A percentile compares a stretch with the other conserved stretches of the same genome.
phyloP scores from a whole-genome alignment of 2,329 filamentous ascomycete genomes.

The Fusarium sp. region DNA sequence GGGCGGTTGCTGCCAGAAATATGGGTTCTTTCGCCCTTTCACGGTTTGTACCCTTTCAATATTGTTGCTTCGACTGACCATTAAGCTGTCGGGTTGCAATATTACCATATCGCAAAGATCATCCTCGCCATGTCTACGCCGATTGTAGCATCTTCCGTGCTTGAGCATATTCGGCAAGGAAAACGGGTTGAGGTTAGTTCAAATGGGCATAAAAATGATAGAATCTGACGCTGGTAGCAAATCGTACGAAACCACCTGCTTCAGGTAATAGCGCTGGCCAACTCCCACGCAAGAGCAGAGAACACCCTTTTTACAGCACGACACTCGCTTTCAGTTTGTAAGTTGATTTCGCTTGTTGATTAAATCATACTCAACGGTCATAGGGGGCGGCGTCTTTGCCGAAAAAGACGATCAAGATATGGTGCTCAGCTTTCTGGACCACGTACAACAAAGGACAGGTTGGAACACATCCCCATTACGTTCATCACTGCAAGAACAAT shows the following conservation, averaged over 20 bases:
- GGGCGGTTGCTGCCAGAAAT: not conserved
- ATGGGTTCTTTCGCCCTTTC: not conserved
- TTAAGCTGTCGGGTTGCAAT: not conserved
- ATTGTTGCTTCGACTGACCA: not conserved
- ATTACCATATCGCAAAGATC: not conserved
- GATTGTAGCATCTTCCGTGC: not conserved
- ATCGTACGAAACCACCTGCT: not conserved
- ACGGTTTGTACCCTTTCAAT: not conserved
- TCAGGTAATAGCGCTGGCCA: not conserved
- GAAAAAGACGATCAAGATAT: conserved; percentile 27
- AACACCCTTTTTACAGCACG: not conserved
- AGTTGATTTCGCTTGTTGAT: not conserved
- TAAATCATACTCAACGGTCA: not conserved
- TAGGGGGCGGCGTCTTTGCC: conserved; percentile 31
- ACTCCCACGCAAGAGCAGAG: not conserved
- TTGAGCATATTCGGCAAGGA: not conserved
- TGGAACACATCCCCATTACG: conserved; percentile 28
- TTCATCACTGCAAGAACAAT: conserved; percentile 21
- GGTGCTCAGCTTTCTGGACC: conserved; percentile 23
- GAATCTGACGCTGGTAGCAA: not conserved
- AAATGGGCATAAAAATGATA: not conserved
- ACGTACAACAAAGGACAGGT: conserved; percentile 25
- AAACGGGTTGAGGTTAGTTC: not conserved
- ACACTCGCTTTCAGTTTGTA: not conserved
- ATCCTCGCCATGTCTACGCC: conserved; percentile 1